Evolutionary conservation across 768 basidiomycete genomes (phyloP).

Genomic region (Lanmaoa rubissima): DNA sequence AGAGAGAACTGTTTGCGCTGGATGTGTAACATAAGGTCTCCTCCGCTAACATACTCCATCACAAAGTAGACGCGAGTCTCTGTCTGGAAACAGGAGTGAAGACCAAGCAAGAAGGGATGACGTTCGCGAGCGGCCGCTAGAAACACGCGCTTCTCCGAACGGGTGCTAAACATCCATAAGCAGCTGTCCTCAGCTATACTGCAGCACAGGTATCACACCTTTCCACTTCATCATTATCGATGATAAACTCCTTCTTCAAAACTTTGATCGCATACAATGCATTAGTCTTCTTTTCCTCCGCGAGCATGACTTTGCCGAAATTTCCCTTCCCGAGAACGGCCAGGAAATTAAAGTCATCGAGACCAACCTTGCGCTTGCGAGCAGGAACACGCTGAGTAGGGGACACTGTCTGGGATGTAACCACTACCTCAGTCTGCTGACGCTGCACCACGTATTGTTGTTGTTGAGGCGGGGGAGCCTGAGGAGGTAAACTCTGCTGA

Average conservation of each 20-base stretch:
- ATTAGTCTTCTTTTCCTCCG: slow-evolving; percentile 93
- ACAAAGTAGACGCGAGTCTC: slow-evolving; percentile 99
- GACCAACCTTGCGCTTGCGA: slow-evolving; percentile 82
- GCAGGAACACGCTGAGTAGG: slow-evolving; percentile 42
- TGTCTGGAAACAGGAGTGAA: slow-evolving; percentile 99
- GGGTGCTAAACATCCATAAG: slow-evolving; percentile 59
- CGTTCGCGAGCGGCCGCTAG: slow-evolving; percentile 94
- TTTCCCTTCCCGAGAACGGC: slow-evolving; percentile 99
- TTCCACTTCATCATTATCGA: slow-evolving; percentile 99
- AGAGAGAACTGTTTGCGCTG: slow-evolving; percentile 99
- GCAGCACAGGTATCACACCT: slow-evolving; percentile 53
- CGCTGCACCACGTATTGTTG: slow-evolving; percentile 28
- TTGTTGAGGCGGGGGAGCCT: slow-evolving; percentile 15
- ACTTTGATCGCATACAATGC: slow-evolving; percentile 98
- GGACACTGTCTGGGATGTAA: slow-evolving; percentile 33
- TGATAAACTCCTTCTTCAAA: slow-evolving; percentile 99
- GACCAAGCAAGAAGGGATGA: slow-evolving; percentile 93
- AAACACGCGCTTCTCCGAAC: slow-evolving; percentile 98
- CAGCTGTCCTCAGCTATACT: not conserved
- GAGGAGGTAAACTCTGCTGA: slow-evolving; percentile 23
- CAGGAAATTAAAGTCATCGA: slow-evolving; percentile 99
- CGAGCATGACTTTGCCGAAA: slow-evolving; percentile 99
- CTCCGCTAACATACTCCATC: slow-evolving; percentile 99
- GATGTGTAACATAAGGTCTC: slow-evolving; percentile 99
- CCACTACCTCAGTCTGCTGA: slow-evolving; percentile 30